These are phyloP conservation scores for Rhizophagus sp. DNA, from an alignment of 192 early-diverging fungal genomes.

Conservation along the genomic window DNA sequence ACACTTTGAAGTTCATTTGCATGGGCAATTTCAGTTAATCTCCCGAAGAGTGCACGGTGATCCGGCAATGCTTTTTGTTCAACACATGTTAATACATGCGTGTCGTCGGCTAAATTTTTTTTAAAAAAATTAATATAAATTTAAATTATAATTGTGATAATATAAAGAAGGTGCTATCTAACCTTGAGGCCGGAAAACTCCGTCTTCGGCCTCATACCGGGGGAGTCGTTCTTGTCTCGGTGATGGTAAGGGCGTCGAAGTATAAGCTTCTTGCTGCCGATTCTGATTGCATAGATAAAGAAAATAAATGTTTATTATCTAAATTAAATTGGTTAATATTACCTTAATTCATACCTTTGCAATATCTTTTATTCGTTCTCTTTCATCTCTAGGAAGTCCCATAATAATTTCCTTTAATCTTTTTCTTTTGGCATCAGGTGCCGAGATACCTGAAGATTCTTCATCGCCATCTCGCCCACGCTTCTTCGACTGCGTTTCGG, in stretches of 20 bases:
- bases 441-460: neutral
- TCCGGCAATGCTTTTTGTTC: slow-evolving; percentile 16
- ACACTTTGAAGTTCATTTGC: slow-evolving; percentile 13
- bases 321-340: neutral
- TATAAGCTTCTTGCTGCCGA: neutral
- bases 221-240: neutral
- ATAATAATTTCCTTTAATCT: slow-evolving; percentile 11
- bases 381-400: slow-evolving; percentile 14
- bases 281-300: neutral
- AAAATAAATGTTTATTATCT: neutral
- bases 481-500: neutral
- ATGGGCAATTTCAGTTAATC: slow-evolving; percentile 10
- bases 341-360: neutral
- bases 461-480: slow-evolving; percentile 6
- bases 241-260: neutral
- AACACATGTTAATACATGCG: neutral
- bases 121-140: neutral
- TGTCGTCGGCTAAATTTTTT: neutral
- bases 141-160: neutral
- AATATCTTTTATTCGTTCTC: slow-evolving; percentile 15
- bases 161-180: neutral
- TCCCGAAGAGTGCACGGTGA: neutral
- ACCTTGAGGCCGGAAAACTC: neutral
- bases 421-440: slow-evolving; percentile 9
- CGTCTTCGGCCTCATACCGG: neutral